These are phyloP conservation scores for Alternaria rosae DNA, from an alignment of 2,329 filamentous ascomycete species.

Conservation along the genomic window DNA sequence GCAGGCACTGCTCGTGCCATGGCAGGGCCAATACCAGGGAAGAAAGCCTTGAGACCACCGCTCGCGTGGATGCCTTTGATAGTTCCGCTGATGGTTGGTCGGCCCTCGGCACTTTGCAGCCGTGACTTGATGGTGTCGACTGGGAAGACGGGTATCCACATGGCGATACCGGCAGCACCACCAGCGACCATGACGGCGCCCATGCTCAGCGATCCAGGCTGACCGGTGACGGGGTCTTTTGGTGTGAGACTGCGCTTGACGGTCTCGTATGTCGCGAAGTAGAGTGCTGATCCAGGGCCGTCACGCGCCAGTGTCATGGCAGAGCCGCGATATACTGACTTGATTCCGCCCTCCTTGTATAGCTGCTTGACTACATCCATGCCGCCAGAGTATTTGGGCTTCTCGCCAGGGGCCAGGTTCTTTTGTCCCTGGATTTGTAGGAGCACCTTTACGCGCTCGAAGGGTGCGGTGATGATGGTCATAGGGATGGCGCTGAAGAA, in stretches of 20 bases:
- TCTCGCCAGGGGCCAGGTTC: conserved; percentile 82
- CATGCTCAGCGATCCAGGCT: conserved; percentile 80
- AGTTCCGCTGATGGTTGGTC: conserved; percentile 79
- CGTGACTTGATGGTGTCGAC: conserved; percentile 96
- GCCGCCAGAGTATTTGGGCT: conserved; percentile 88
- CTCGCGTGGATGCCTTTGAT: conserved; percentile 81
- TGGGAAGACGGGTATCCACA: conserved; percentile 99
- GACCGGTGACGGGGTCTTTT: conserved; percentile 73
- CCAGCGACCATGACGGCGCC: conserved; percentile 85
- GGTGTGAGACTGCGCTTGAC: conserved; percentile 90
- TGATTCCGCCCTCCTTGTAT: conserved; percentile 87
- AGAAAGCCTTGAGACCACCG: conserved; percentile 90
- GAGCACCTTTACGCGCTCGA: conserved; percentile 98
- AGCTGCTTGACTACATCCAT: conserved; percentile 91
- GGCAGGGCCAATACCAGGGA: conserved; percentile 94
- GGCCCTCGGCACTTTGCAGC: conserved; percentile 88
- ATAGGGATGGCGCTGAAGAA: conserved; percentile 96
- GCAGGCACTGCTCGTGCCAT: conserved; percentile 92
- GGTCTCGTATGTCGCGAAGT: conserved; percentile 97
- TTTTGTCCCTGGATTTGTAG: conserved; percentile 97
- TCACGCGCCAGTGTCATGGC: conserved; percentile 92
- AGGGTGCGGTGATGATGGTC: conserved; percentile 97
- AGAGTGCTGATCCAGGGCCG: conserved; percentile 89
- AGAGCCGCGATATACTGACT: conserved; percentile 90
- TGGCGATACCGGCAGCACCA: conserved; percentile 89